Evolutionary conservation across 1,139 yeast genomes (phyloP), one percentile per base, ranked within the genome.

Genomic region (Groenewaldozyma sp.): DNA sequence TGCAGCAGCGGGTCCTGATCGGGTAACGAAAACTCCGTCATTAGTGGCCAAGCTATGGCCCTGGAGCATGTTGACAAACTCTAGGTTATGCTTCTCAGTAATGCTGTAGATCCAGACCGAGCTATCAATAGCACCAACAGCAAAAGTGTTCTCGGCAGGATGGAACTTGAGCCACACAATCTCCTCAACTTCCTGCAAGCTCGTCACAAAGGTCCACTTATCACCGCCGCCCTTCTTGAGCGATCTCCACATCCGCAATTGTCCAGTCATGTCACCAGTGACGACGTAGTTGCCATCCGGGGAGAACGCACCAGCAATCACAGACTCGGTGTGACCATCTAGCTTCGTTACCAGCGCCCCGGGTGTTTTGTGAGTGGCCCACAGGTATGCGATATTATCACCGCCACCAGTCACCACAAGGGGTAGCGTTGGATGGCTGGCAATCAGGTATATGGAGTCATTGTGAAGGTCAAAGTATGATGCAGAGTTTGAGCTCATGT

Each of bases 221-320:
- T 86, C 84, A 24, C 94, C 95, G 33, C 80, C 78, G 11, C 32
- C 42, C 14, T 11, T n/a, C 55, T 79, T 78, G 32, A 71, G 63
- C 2, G 87, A 65, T 55, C 76, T 74, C 66, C 82, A 84, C 11
- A 87, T 78, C 50, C 84, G 71, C 28, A 91, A 68, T 50, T 76
- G 76, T 41, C 98, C 98, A 39, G 77, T 78, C 99, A 91, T 91
- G 60, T 93, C 98, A 35, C 91, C 97, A 5, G 96, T 82, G 7
- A 91, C 73, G 32, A 83, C 68, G 55, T 67, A 86, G 36, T 74
- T 70, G 19, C 98, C 98, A 52, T 86, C 94, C 29, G 67, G 63
- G 1, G 95, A 79, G 61, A 93, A 91, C 0, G 78, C 84, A 36
- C 93, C 91, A 7, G 87, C 70, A 39, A 86, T 74, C 7, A 91